Conservation (phyloP, 2,329 filamentous ascomycete species). For the Colletotrichum liriopes region DNA sequence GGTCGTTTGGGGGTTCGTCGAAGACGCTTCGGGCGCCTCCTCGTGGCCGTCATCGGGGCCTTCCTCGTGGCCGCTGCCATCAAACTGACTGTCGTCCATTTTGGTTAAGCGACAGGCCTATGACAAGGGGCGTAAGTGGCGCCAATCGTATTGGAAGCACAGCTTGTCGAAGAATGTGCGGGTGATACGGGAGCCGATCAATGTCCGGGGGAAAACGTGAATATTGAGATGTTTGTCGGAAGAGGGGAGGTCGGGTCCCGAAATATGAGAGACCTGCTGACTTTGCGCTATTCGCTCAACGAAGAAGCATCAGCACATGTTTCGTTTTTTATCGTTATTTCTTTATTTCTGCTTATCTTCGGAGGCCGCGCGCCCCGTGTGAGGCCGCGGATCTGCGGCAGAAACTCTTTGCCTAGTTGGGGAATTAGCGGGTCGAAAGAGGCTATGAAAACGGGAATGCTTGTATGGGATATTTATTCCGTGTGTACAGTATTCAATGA, state of each 20-base stretch:
- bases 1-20: conserved; percentile 15
- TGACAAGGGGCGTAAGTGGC: background rate
- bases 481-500: background rate
- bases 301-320: conserved; percentile 22
- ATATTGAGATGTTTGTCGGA: conserved; percentile 13
- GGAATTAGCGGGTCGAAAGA: conserved; percentile 13
- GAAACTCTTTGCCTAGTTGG: background rate
- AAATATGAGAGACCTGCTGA: conserved; percentile 23
- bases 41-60: conserved; percentile 30
- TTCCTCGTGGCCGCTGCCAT: conserved; percentile 37
- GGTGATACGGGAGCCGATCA: conserved; percentile 1
- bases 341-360: background rate
- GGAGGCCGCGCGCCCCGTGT: conserved; percentile 34
- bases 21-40: conserved; percentile 23
- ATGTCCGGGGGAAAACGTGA: background rate
- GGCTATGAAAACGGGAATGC: background rate
- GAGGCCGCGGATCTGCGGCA: background rate
- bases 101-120: background rate
- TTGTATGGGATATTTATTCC: background rate
- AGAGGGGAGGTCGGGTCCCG: conserved; percentile 35
- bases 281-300: conserved; percentile 1
- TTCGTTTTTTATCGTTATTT: conserved; percentile 38
- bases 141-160: background rate
- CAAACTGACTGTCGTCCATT: conserved; percentile 40
- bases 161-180: background rate